Evolutionary conservation across 1,284 basidiomycete genomes (phyloP), one percentile per base, ranked within the genome.

Genomic region (Heterobasidion occidentale): DNA sequence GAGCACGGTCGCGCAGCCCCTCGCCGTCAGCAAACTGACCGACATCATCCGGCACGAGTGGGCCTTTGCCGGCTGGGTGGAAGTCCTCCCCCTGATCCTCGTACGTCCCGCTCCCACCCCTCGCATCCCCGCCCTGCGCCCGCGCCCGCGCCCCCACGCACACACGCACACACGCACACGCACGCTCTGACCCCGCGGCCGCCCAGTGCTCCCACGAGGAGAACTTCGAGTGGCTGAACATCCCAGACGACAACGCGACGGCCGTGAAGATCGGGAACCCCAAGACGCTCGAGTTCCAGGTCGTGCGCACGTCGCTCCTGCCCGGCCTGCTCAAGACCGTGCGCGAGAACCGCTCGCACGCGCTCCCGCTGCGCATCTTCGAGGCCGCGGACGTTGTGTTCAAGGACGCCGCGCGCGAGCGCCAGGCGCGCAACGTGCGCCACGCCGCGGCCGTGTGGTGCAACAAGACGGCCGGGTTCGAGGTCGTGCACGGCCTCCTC

Each of bases 221-320:
- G 73, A 98, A 98, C 75, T 99, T 97, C 68, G 86, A 83, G 52
- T 95, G 86, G 77, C 78, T 99, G 61, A 95, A 97, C 73, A 88
- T 87, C 58, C 70, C 77, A 52, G 96, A 98, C 70, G 87, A 92
- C 60, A 86, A 87, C 35, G 82, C 81, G 51, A 79, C 81, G 38
- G 96, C 90, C 9, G 86, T 99, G 62, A 89, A 90, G 57, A 90
- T 99, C 60, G 94, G 90, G 57, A 99, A 99, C 72, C 96, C 96
- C 1, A 98, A 98, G 74, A 94, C 96, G 45, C 81, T 94, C 61
- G 97, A 99, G 72, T 99, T 97, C 76, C 96, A 99, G 74, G 91
- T 99, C 59, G 94, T 98, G 53, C 88, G 97, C 59, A 98, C 97
- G 0, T 93, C 94, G 15, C 83, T 99, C 52, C 75, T 99, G 8